Percentiles rank a stretch among this genome's conserved stretches.
phyloP scores from a whole-genome alignment of 2,329 filamentous ascomycete genomes.

The Aspergillus neoniger region DNA sequence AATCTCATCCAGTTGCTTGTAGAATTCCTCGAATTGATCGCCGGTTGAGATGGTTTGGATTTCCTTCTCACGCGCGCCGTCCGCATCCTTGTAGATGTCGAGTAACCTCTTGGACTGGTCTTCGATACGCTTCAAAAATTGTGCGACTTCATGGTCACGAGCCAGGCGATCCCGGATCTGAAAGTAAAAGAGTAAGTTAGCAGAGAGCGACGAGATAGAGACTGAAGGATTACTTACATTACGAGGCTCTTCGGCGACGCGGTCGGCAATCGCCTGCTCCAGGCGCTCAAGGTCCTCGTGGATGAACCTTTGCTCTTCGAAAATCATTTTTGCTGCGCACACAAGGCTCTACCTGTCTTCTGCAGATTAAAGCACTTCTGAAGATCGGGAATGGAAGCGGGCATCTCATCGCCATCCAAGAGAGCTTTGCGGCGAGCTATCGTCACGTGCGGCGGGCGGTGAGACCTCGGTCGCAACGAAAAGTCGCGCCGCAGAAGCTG shows the following conservation, averaged over 20 bases:
- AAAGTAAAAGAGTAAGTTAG: constrained; percentile 22
- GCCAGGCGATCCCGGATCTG: constrained; percentile 86
- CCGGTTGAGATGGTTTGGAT: constrained; percentile 80
- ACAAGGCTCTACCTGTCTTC: background rate
- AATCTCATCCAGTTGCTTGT: constrained; percentile 77
- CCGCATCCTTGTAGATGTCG: constrained; percentile 79
- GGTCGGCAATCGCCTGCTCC: constrained; percentile 89
- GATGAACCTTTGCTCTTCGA: constrained; percentile 91
- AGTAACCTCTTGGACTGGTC: constrained; percentile 79
- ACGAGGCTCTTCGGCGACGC: constrained; percentile 83
- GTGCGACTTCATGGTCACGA: constrained; percentile 86
- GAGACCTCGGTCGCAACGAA: constrained; percentile 23
- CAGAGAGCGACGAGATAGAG: constrained; percentile 8
- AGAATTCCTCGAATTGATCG: constrained; percentile 88
- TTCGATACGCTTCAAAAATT: constrained; percentile 85
- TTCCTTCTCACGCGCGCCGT: constrained; percentile 72
- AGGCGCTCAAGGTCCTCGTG: constrained; percentile 96
- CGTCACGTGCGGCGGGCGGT: constrained; percentile 28
- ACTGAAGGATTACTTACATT: constrained; percentile 61
- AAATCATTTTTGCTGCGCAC: constrained; percentile 59
- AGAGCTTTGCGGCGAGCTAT: constrained; percentile 28
- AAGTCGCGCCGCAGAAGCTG: constrained; percentile 24
- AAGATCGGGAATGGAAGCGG: background rate
- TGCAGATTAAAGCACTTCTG: background rate
- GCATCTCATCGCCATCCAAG: constrained; percentile 15